These are phyloP conservation scores for Leptodontidium sp. DNA, from an alignment of 2,329 filamentous ascomycete genomes.

Conservation along the genomic window DNA sequence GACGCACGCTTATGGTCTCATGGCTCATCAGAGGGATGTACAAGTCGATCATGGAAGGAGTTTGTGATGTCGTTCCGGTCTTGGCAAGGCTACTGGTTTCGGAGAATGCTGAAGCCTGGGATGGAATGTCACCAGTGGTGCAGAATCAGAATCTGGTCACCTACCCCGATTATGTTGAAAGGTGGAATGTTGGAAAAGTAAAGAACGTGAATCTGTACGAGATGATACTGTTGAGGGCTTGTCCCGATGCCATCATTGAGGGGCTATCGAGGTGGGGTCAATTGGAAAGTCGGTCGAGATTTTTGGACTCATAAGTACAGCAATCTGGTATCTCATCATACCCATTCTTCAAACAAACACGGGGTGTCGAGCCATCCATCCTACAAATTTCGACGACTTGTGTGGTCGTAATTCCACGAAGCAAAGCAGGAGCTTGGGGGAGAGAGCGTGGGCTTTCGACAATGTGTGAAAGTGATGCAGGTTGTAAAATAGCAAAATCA, in stretches of 20 bases:
- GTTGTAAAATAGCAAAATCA: background rate
- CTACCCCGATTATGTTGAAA: constrained; percentile 24
- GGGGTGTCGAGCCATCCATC: too few species aligned
- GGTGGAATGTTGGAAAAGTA: constrained; percentile 30
- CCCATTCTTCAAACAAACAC: too few species aligned
- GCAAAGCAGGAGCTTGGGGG: too few species aligned
- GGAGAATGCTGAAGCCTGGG: constrained; percentile 27
- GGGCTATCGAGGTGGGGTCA: background rate
- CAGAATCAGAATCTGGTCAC: constrained; percentile 20
- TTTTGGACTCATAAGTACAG: background rate
- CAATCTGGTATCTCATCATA: too few species aligned
- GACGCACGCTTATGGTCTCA: constrained; percentile 42
- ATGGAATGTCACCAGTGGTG: background rate
- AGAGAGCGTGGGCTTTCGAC: too few species aligned
- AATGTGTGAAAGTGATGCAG: too few species aligned
- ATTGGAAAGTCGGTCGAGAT: background rate
- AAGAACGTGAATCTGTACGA: constrained; percentile 13
- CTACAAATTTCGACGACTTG: too few species aligned
- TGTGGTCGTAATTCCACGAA: too few species aligned
- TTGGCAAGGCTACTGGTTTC: constrained; percentile 30
- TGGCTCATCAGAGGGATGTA: constrained; percentile 35
- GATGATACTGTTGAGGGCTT: constrained; percentile 24
- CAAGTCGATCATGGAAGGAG: constrained; percentile 28
- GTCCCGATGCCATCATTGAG: constrained; percentile 13
- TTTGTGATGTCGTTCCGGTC: constrained; percentile 27